These are phyloP conservation scores for Calocera cornea DNA, from an alignment of 768 basidiomycete species.

Conservation along the genomic window DNA sequence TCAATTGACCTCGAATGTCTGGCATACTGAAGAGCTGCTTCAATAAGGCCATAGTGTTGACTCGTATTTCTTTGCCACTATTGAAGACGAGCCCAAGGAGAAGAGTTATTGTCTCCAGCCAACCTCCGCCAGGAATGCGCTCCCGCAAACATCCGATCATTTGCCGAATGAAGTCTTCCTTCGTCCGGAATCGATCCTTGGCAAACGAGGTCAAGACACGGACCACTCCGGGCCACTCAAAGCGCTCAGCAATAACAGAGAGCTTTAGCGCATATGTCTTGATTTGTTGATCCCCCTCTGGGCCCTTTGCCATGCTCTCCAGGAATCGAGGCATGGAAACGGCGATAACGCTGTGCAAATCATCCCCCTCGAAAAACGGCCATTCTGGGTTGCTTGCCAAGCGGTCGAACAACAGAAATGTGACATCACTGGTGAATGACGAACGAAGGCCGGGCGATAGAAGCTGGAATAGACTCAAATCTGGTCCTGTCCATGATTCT, in stretches of 20 bases:
- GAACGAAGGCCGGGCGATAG: neutral
- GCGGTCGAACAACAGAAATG: neutral
- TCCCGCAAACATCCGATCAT: conserved; percentile 76
- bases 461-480: neutral
- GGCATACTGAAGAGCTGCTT: conserved; percentile 80
- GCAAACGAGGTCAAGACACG: conserved; percentile 84
- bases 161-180: conserved; percentile 86
- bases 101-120: conserved; percentile 62
- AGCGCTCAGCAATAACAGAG: conserved; percentile 51
- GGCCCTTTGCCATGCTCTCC: conserved; percentile 51
- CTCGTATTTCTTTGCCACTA: conserved; percentile 61
- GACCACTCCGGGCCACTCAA: conserved; percentile 63
- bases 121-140: conserved; percentile 50
- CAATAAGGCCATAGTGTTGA: conserved; percentile 74
- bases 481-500: neutral
- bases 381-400: neutral
- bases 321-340: conserved; percentile 79
- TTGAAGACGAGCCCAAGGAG: conserved; percentile 82
- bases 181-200: conserved; percentile 74
- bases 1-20: conserved; percentile 60
- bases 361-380: conserved; percentile 11
- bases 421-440: neutral
- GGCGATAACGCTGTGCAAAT: conserved; percentile 34
- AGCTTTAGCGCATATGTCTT: conserved; percentile 63
- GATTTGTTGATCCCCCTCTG: conserved; percentile 43